phyloP scores from a whole-genome alignment of 345 rosid species.

The Nasturtium officinale region DNA sequence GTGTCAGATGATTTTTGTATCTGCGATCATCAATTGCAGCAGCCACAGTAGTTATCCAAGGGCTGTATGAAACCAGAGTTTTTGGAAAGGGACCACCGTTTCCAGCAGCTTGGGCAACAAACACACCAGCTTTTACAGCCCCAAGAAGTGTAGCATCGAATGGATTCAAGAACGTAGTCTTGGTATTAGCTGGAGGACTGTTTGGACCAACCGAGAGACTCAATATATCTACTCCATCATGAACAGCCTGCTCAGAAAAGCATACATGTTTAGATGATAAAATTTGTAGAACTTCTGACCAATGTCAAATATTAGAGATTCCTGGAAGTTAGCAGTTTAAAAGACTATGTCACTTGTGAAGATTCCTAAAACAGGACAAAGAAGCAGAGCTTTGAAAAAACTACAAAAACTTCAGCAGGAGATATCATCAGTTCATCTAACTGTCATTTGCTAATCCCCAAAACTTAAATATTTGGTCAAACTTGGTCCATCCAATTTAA shows the following conservation, averaged over 20 bases:
- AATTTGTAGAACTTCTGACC: neutral
- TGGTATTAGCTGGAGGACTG: slow-evolving; percentile 88
- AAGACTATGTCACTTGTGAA: neutral
- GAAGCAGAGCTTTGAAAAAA: neutral
- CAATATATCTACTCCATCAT: slow-evolving; percentile 96
- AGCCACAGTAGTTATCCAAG: slow-evolving; percentile 95
- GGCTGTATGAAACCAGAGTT: slow-evolving; percentile 94
- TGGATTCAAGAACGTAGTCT: slow-evolving; percentile 87
- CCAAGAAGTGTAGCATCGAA: slow-evolving; percentile 95
- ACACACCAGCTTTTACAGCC: slow-evolving; percentile 97
- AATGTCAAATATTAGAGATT: slow-evolving; percentile 2
- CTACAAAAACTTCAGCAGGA: neutral
- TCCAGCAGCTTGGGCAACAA: slow-evolving; percentile 98
- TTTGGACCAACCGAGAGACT: slow-evolving; percentile 97
- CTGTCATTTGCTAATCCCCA: too few relatives aligned
- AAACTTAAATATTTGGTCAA: neutral
- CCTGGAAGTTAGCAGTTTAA: neutral
- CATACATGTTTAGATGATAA: slow-evolving; percentile 6
- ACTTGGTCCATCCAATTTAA: neutral
- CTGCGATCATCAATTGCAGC: slow-evolving; percentile 97
- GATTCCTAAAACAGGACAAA: slow-evolving; percentile 26
- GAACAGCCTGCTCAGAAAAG: slow-evolving; percentile 79
- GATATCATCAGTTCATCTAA: neutral
- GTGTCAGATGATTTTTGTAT: slow-evolving; percentile 84
- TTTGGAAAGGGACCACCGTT: slow-evolving; percentile 98